Evolutionary conservation across 2,329 filamentous ascomycete genomes (phyloP).

Genomic region (Drechslera avenae): DNA sequence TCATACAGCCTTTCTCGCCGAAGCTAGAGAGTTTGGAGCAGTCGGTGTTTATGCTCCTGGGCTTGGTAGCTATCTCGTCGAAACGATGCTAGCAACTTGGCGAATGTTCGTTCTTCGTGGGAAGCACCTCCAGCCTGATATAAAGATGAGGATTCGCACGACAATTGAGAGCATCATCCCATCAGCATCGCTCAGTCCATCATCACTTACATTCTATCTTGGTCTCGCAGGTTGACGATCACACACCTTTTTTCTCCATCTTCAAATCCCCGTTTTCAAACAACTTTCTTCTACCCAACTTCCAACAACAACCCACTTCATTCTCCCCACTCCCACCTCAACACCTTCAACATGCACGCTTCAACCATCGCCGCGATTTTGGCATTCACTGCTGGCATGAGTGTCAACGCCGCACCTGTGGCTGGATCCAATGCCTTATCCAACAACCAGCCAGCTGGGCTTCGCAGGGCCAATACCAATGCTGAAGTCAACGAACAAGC

Average conservation of each 20-base stretch:
- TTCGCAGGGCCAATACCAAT: too few relatives aligned
- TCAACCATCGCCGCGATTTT: conserved; percentile 2
- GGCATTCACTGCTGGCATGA: conserved; percentile 4
- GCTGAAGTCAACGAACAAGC: too few relatives aligned
- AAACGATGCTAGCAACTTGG: conserved; percentile 1
- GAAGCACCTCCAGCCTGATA: neutral
- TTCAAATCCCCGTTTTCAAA: neutral
- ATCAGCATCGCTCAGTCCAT: neutral
- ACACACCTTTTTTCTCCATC: neutral
- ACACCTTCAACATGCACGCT: conserved; percentile 1
- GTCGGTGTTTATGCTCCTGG: neutral
- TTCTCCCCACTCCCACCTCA: neutral
- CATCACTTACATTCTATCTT: conserved; percentile 1
- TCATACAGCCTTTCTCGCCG: neutral
- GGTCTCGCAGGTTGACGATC: conserved; percentile 2
- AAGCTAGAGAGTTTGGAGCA: neutral
- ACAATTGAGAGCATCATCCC: neutral
- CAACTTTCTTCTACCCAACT: neutral
- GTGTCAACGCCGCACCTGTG: neutral
- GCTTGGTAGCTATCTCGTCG: conserved; percentile 1
- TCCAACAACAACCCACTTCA: neutral
- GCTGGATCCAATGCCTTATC: neutral
- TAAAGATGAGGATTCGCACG: neutral
- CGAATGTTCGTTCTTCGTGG: neutral
- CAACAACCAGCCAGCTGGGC: neutral